Evolutionary conservation across 2,329 filamentous ascomycete genomes (phyloP).

Genomic region (Aspergillus tamarii): DNA sequence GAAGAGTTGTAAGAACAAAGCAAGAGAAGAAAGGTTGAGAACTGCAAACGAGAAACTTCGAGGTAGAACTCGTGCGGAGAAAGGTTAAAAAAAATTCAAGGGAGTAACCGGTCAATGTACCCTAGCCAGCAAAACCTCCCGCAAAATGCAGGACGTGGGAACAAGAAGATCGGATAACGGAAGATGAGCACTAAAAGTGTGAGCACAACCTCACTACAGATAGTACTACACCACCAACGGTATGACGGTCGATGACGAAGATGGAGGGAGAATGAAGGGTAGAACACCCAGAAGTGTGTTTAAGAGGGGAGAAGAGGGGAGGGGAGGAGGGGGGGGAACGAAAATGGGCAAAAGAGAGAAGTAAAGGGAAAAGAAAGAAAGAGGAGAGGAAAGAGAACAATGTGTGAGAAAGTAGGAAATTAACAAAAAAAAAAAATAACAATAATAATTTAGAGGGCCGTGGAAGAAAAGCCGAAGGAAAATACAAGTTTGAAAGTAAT

Average conservation of each 20-base stretch:
- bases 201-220: constrained; percentile 27
- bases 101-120: constrained; percentile 25
- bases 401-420: constrained; percentile 15
- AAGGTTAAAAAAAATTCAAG: constrained; percentile 17
- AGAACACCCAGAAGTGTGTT: constrained; percentile 22
- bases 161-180: constrained; percentile 24
- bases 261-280: constrained; percentile 23
- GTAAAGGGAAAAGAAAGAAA: constrained; percentile 16
- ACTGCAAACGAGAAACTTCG: constrained; percentile 22
- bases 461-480: constrained; percentile 23
- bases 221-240: constrained; percentile 23
- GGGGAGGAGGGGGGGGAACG: constrained; percentile 26
- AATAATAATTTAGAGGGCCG: constrained; percentile 23
- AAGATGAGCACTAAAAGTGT: constrained; percentile 25
- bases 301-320: constrained; percentile 24
- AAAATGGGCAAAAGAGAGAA: constrained; percentile 22
- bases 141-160: constrained; percentile 22
- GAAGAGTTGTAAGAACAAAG: constrained; percentile 17
- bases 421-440: constrained; percentile 21
- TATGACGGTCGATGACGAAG: constrained; percentile 15
- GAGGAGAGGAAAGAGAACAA: constrained; percentile 13
- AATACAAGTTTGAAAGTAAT: constrained; percentile 20
- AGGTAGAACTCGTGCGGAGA: constrained; percentile 24
- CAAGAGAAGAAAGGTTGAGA: constrained; percentile 7
- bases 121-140: constrained; percentile 24